These are phyloP conservation scores for Hippophae rhamnoides DNA, from an alignment of 306 rosid genomes.

Conservation along the genomic window DNA sequence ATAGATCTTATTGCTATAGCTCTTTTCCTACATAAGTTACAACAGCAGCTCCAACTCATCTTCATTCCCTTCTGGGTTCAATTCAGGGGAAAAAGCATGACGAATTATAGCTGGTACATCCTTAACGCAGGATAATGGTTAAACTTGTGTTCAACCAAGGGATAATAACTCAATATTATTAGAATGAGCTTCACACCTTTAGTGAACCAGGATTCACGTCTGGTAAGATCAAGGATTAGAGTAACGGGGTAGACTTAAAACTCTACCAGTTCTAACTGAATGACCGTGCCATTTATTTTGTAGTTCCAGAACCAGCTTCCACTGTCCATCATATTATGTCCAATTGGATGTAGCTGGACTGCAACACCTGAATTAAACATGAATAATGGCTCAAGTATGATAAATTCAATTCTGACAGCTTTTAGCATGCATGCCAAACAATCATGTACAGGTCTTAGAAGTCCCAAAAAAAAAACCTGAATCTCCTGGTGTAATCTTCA, in stretches of 20 bases:
- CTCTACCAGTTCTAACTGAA: constrained; percentile 57
- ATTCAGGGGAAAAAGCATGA: neutral
- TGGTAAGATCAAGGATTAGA: constrained; percentile 13
- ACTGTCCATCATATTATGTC: constrained; percentile 41
- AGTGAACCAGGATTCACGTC: constrained; percentile 82
- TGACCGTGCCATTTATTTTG: constrained; percentile 51
- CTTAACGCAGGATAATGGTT: constrained; percentile 21
- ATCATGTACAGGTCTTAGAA: too few relatives aligned
- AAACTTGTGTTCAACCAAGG: constrained; percentile 61
- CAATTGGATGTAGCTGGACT: constrained; percentile 46
- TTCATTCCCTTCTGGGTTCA: neutral
- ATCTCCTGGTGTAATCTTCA: constrained; percentile 55
- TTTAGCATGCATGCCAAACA: too few relatives aligned
- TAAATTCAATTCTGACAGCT: too few relatives aligned
- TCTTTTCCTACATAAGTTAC: too few relatives aligned
- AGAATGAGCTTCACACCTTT: constrained; percentile 32
- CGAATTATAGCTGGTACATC: too few relatives aligned
- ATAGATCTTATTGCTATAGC: too few relatives aligned
- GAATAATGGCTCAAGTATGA: too few relatives aligned
- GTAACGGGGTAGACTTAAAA: constrained; percentile 18
- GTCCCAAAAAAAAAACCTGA: constrained; percentile 25
- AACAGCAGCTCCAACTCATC: too few relatives aligned
- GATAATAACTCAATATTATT: constrained; percentile 2
- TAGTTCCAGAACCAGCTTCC: constrained; percentile 94
- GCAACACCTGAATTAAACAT: constrained; percentile 37